These are phyloP conservation scores for Yamadazyma blattariae DNA, from an alignment of 1,139 yeast species.

Conservation along the genomic window DNA sequence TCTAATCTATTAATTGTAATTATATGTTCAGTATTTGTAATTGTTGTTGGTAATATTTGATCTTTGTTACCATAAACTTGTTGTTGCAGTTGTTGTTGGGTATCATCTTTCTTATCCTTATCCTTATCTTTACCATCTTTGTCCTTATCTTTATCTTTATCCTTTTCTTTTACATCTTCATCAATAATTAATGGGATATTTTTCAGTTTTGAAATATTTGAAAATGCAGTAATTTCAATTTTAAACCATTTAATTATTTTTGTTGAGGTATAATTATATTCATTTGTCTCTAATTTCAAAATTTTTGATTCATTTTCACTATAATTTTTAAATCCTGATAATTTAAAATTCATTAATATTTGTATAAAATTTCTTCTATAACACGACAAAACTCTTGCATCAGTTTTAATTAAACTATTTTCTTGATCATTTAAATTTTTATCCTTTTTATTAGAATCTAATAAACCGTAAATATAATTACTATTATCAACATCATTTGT, in stretches of 20 bases:
- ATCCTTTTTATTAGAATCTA: slow-evolving; percentile 14
- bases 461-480: slow-evolving; percentile 26
- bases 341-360: slow-evolving; percentile 32
- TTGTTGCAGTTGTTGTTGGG: no score
- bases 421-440: slow-evolving; percentile 3
- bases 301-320: slow-evolving; percentile 22
- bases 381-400: slow-evolving; percentile 43
- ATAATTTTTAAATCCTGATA: slow-evolving; percentile 25
- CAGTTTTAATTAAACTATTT: slow-evolving; percentile 14
- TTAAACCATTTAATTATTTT: slow-evolving; percentile 40
- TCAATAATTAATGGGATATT: slow-evolving; percentile 33
- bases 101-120: no score
- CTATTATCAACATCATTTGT: slow-evolving; percentile 44
- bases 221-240: slow-evolving; percentile 36
- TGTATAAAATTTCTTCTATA: slow-evolving; percentile 47
- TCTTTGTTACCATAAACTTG: slow-evolving; percentile 17
- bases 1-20: slow-evolving; percentile 27
- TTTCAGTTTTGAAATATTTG: slow-evolving; percentile 27
- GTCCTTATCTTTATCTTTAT: slow-evolving; percentile 19
- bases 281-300: slow-evolving; percentile 32
- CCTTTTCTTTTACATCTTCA: slow-evolving; percentile 24
- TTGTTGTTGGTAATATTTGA: slow-evolving; percentile 18
- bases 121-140: slow-evolving; percentile 25
- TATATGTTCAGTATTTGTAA: slow-evolving; percentile 28
- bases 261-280: slow-evolving; percentile 34